A percentile compares a stretch with the other conserved stretches of the same genome.
Evolutionary conservation across 805 yeast genomes (phyloP).

Genomic region (Huiozyma naganishii): DNA sequence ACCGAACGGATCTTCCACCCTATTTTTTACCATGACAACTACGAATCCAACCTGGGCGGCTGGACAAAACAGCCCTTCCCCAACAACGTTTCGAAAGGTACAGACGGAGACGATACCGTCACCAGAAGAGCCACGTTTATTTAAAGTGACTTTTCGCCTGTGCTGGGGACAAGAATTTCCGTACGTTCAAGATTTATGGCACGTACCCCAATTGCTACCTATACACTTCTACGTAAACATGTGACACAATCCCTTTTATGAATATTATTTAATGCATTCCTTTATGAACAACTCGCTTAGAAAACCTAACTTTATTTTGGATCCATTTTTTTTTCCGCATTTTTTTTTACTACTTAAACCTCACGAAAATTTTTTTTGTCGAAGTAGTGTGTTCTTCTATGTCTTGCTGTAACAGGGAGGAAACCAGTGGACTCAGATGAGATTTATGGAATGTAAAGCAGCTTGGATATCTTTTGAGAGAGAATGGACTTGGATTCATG

Average conservation of each 20-base stretch:
- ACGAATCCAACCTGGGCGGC: constrained; percentile 24
- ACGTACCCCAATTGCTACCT: too few species aligned
- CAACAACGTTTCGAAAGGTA: constrained; percentile 6
- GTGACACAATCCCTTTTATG: too few species aligned
- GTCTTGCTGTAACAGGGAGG: too few species aligned
- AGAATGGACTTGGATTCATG: too few species aligned
- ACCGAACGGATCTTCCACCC: constrained; percentile 27
- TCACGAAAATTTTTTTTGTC: too few species aligned
- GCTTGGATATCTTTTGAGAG: too few species aligned
- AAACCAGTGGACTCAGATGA: too few species aligned
- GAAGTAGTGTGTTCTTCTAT: too few species aligned
- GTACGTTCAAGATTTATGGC: background rate
- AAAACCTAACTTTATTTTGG: background rate
- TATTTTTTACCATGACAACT: constrained; percentile 27
- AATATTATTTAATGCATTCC: background rate
- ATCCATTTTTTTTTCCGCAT: background rate
- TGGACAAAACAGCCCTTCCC: constrained; percentile 16
- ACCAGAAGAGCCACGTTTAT: constrained; percentile 15
- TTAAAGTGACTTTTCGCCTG: background rate
- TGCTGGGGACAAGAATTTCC: background rate
- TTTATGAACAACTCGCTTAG: background rate
- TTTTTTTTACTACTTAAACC: background rate
- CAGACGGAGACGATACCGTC: constrained; percentile 10
- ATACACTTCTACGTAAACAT: too few species aligned
- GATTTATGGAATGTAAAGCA: too few species aligned